phyloP scores from a whole-genome alignment of 2,329 filamentous ascomycete species.

The Colletotrichum orchidophilum region DNA sequence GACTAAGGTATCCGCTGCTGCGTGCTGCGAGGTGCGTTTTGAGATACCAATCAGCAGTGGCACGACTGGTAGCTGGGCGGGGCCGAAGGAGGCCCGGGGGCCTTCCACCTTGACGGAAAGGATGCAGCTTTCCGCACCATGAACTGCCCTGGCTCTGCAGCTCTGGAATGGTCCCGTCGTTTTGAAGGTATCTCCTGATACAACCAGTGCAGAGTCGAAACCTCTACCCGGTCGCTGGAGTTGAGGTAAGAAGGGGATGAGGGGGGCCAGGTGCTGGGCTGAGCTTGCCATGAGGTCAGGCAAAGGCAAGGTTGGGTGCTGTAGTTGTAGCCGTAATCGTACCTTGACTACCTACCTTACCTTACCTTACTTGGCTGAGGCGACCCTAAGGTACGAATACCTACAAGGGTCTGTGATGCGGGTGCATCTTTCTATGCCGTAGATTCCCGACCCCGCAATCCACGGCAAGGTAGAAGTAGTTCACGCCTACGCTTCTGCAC shows the following conservation, averaged over 20 bases:
- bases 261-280: background rate
- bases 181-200: background rate
- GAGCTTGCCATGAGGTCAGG: background rate
- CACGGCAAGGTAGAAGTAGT: conserved; percentile 20
- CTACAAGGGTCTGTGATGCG: conserved; percentile 1
- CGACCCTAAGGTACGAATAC: background rate
- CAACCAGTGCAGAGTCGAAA: background rate
- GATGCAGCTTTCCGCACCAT: conserved; percentile 26
- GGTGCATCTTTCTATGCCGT: conserved; percentile 11
- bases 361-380: background rate
- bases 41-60: conserved; percentile 20
- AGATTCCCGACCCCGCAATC: conserved; percentile 31
- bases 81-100: conserved; percentile 3
- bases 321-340: background rate
- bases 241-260: background rate
- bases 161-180: background rate
- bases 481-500: conserved; percentile 2
- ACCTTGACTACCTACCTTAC: background rate
- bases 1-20: background rate
- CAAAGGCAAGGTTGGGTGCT: conserved; percentile 1
- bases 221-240: background rate
- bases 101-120: background rate
- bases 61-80: conserved; percentile 9
- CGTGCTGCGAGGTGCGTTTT: background rate
- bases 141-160: background rate